Conservation (phyloP, 768 basidiomycete genomes). For the Agrocybe pediades region DNA sequence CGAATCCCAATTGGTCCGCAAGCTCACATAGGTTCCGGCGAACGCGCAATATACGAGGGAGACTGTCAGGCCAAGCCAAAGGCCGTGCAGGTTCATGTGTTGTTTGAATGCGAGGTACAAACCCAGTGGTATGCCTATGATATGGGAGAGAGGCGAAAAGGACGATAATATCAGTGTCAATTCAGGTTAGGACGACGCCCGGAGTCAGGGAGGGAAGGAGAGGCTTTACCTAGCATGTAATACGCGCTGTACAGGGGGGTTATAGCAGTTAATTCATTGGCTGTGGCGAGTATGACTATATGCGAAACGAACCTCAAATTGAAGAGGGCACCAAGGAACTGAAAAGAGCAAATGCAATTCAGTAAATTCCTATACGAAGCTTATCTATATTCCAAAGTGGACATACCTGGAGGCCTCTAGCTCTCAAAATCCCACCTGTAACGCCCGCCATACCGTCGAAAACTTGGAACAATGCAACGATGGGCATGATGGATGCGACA, state of each 20-base stretch:
- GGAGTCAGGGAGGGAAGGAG: background rate
- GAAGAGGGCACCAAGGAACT: constrained; percentile 75
- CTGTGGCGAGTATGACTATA: background rate
- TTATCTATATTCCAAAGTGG: too few species aligned
- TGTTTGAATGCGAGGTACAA: constrained; percentile 71
- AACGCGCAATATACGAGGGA: constrained; percentile 60
- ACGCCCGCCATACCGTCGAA: constrained; percentile 78
- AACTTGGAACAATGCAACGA: constrained; percentile 81
- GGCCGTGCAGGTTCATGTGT: too few species aligned
- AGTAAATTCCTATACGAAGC: background rate
- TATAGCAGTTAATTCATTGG: background rate
- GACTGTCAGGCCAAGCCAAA: too few species aligned
- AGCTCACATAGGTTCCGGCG: constrained; percentile 55
- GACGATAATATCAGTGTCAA: background rate
- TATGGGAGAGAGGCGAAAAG: too few species aligned
- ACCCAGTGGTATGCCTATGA: constrained; percentile 82
- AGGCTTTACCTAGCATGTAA: constrained; percentile 61
- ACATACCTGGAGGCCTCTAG: constrained; percentile 71
- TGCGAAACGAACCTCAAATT: constrained; percentile 61
- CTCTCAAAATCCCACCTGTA: constrained; percentile 77
- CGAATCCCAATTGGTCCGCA: too few species aligned
- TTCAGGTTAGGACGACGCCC: constrained; percentile 14
- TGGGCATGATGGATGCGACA: constrained; percentile 71
- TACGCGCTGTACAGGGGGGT: constrained; percentile 56
- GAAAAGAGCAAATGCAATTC: background rate